A percentile compares a stretch with the other conserved stretches of the same genome.
phyloP scores from a whole-genome alignment of 345 rosid genomes.

The Eucalyptus cladocalyx region DNA sequence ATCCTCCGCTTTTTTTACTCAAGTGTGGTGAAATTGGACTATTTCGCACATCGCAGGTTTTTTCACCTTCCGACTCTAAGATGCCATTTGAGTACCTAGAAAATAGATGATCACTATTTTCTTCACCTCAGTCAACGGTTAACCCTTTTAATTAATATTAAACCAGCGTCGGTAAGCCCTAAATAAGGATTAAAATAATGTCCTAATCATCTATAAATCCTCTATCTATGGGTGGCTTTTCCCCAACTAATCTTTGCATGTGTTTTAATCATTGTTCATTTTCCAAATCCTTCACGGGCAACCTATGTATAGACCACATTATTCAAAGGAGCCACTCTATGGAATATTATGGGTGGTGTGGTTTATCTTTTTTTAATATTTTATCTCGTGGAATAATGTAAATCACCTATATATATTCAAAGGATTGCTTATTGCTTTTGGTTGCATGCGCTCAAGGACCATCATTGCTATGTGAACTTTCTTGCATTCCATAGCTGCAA shows the following conservation, averaged over 20 bases:
- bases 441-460: neutral
- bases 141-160: neutral
- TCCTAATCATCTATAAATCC: neutral
- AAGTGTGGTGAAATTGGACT: neutral
- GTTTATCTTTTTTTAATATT: neutral
- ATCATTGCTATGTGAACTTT: neutral
- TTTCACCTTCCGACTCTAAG: neutral
- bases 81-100: neutral
- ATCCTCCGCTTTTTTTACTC: neutral
- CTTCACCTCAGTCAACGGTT: neutral
- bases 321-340: neutral
- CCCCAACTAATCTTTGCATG: neutral
- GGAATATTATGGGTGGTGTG: neutral
- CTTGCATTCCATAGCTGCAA: neutral
- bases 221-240: neutral
- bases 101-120: neutral
- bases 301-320: neutral
- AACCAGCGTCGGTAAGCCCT: neutral
- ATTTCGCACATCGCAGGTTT: neutral
- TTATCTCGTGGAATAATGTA: neutral
- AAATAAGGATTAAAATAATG: neutral
- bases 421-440: neutral
- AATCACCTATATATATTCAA: neutral
- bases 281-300: neutral
- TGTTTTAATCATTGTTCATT: neutral